Evolutionary conservation across 1,284 basidiomycete species (phyloP), one percentile per base, ranked within the genome.

Genomic region (Boletus hoseneyae): DNA sequence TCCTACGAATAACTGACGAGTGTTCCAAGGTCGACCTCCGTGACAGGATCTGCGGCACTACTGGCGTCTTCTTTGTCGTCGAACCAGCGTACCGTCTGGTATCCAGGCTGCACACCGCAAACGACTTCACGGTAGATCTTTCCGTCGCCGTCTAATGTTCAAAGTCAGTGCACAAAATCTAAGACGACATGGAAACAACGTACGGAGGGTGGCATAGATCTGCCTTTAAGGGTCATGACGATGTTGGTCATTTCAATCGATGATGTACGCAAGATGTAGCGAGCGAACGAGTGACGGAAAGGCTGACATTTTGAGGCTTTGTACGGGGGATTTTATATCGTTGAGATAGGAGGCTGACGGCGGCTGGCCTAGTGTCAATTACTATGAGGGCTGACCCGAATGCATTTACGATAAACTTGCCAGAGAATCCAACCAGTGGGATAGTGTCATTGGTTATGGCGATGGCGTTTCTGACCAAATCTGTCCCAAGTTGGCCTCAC

Each of bases 281-380:
- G 33, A 43, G n/a, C 23, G 34, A 15, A 27, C 19, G 44, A 18
- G 41, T 33, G 42, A 50, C 25, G 23, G 42, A 16, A 36, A 21
- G 6, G 42, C 47, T 45, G 39, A 30, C 33, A 12, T n/a, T 2
- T 1, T 12, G 15, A 13, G 25, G 6, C 7, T 2, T 25, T 3
- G 0, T 0, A 4, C n/a, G 19, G 38, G 15, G 32, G 15, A 40
- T 38, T 47, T 47, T 58, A 57, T 59, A 50, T 13, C 2, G 2
- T 47, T 19, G 8, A 4, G 21, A 25, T 10, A 0, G 18, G 47
- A 42, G 48, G 57, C 59, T 58, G 42, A 51, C 52, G 15, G 35
- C 4, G 50, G 33, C 50, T 51, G 42, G 38, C 57, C n/a, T 18
- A 32, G 35, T 38, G n/a, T 29, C 2, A 18, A 45, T 7, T 4